These are phyloP conservation scores for Chytriomyces sp. DNA, from an alignment of 192 early-diverging fungal species.

Conservation along the genomic window DNA sequence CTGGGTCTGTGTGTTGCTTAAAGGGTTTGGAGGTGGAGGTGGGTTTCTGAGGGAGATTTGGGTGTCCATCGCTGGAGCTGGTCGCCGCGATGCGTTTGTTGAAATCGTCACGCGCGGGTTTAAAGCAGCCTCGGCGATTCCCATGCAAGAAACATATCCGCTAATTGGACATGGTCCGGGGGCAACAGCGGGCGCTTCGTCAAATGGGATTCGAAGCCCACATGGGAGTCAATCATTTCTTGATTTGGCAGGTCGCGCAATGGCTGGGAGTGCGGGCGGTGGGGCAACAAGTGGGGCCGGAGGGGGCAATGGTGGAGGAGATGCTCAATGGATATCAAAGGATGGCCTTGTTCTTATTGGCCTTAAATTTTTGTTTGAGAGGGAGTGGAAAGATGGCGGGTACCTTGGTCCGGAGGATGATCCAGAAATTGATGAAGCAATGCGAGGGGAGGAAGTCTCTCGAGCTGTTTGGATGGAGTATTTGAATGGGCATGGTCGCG, in stretches of 20 bases:
- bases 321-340: slow-evolving; percentile 24
- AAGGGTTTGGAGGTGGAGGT: slow-evolving; percentile 5
- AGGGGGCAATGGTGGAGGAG: slow-evolving; percentile 10
- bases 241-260: slow-evolving; percentile 31
- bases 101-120: slow-evolving; percentile 14
- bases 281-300: neutral
- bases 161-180: neutral
- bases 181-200: neutral
- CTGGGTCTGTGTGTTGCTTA: slow-evolving; percentile 24
- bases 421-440: slow-evolving; percentile 22
- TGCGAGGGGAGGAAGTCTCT: slow-evolving; percentile 16
- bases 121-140: neutral
- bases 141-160: neutral
- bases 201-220: neutral
- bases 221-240: neutral
- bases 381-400: slow-evolving; percentile 35
- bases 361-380: slow-evolving; percentile 52
- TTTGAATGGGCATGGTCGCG: slow-evolving; percentile 53
- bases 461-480: slow-evolving; percentile 51
- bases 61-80: slow-evolving; percentile 15
- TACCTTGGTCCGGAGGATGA: slow-evolving; percentile 30
- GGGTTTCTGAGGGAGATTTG: slow-evolving; percentile 12
- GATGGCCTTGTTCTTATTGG: slow-evolving; percentile 42
- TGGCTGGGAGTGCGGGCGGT: neutral
- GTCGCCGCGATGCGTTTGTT: slow-evolving; percentile 19